A percentile compares a stretch with the other conserved stretches of the same genome.
Evolutionary conservation across 2,329 filamentous ascomycete genomes (phyloP).

Genomic region (Diaporthe ampelina): DNA sequence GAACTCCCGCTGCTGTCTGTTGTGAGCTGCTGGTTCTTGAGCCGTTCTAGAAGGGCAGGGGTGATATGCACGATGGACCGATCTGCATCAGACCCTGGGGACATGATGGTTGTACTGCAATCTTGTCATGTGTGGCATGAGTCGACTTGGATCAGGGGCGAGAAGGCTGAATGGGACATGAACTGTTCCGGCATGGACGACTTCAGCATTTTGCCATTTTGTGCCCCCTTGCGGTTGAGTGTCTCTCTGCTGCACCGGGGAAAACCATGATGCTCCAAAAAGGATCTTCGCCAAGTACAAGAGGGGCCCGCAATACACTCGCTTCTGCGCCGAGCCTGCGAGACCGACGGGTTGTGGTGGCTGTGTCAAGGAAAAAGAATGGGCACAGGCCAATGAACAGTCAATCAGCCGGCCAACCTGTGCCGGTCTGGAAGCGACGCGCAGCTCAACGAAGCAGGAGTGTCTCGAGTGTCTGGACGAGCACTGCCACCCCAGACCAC

Average conservation of each 20-base stretch:
- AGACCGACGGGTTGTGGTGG: constrained; percentile 20
- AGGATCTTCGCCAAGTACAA: constrained; percentile 25
- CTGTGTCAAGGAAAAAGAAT: constrained; percentile 29
- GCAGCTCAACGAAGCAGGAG: constrained; percentile 21
- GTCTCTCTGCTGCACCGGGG: not conserved
- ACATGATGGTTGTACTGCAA: not conserved
- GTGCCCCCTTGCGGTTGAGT: not conserved
- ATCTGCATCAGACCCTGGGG: constrained; percentile 20
- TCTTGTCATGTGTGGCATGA: constrained; percentile 11
- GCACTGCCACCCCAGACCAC: constrained; percentile 30
- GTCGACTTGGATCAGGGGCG: constrained; percentile 16
- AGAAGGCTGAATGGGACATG: not conserved
- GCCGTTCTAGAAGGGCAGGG: constrained; percentile 32
- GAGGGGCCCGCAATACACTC: constrained; percentile 24
- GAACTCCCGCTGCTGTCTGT: constrained; percentile 1
- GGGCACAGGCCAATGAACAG: constrained; percentile 24
- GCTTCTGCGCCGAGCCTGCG: constrained; percentile 31
- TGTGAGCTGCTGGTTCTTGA: not conserved
- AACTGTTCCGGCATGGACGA: constrained; percentile 1
- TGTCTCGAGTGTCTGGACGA: not conserved
- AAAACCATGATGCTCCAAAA: constrained; percentile 21
- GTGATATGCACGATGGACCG: constrained; percentile 29
- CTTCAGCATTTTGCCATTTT: not conserved
- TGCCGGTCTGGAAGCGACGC: constrained; percentile 25
- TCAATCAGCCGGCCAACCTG: constrained; percentile 18